These are phyloP conservation scores for Aspergillus leporis DNA, from an alignment of 495 filamentous ascomycete species.

Conservation along the genomic window DNA sequence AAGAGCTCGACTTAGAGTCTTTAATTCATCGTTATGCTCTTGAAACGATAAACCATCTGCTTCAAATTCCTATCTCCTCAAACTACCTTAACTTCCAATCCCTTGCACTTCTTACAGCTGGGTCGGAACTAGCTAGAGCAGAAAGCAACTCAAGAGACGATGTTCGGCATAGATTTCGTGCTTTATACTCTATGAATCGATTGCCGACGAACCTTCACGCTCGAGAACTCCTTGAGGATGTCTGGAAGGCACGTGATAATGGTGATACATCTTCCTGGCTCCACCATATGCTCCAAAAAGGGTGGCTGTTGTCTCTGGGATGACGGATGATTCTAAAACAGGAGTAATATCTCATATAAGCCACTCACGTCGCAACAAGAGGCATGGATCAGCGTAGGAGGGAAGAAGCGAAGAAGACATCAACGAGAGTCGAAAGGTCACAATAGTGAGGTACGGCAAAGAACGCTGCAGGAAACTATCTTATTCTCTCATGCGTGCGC, in stretches of 20 bases:
- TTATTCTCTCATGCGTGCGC: too few relatives aligned
- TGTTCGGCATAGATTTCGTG: conserved; percentile 14
- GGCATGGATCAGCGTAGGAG: too few relatives aligned
- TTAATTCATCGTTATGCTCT: too few relatives aligned
- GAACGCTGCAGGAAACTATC: too few relatives aligned
- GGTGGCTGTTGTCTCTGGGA: conserved; percentile 10
- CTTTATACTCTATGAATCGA: conserved; percentile 21
- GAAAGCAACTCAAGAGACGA: conserved; percentile 8
- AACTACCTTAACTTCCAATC: conserved; percentile 19
- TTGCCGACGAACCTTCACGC: conserved; percentile 16
- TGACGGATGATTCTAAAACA: too few relatives aligned
- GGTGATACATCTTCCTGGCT: conserved; percentile 17
- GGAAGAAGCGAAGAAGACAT: too few relatives aligned
- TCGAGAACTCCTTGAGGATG: conserved; percentile 15
- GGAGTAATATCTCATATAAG: too few relatives aligned
- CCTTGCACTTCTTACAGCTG: conserved; percentile 17
- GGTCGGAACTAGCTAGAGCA: conserved; percentile 15
- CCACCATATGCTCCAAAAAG: conserved; percentile 15
- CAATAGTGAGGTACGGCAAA: too few relatives aligned
- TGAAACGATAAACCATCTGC: conserved; percentile 14
- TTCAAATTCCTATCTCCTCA: conserved; percentile 13
- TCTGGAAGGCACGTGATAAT: conserved; percentile 18
- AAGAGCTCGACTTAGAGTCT: too few relatives aligned
- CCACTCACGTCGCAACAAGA: too few relatives aligned
- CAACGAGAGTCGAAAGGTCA: too few relatives aligned